Evolutionary conservation across 78 protist genomes (phyloP).

Genomic region (Anaeramoeba flamelloides): DNA sequence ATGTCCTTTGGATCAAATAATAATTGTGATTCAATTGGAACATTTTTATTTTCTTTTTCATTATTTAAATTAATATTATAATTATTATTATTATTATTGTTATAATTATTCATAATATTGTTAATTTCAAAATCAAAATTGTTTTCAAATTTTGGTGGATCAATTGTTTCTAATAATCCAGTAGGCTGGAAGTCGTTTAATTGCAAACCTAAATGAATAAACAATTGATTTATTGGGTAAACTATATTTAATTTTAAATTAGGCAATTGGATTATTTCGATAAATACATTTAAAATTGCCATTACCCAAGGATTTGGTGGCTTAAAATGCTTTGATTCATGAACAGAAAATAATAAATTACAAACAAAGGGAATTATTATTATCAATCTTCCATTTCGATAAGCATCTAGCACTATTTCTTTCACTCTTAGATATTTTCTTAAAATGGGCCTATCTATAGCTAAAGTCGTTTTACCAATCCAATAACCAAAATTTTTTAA

Average conservation of each 20-base stretch:
- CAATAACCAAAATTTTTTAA: slow-evolving; percentile 85
- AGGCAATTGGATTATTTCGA: slow-evolving; percentile 52
- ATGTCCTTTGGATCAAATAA: too few relatives aligned
- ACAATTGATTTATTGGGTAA: slow-evolving; percentile 84
- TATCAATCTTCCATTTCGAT: slow-evolving; percentile 38
- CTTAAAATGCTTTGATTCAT: background rate
- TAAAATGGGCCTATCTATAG: slow-evolving; percentile 70
- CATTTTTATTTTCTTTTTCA: too few relatives aligned
- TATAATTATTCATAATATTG: too few relatives aligned
- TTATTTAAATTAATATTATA: too few relatives aligned
- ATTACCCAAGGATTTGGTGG: slow-evolving; percentile 20
- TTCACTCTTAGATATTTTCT: slow-evolving; percentile 60
- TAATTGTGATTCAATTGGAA: too few relatives aligned
- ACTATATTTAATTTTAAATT: slow-evolving; percentile 65
- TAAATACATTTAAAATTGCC: slow-evolving; percentile 57
- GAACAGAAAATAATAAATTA: slow-evolving; percentile 53
- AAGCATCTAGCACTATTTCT: slow-evolving; percentile 66
- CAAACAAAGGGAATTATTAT: slow-evolving; percentile 80
- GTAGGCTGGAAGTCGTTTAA: slow-evolving; percentile 27
- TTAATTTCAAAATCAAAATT: too few relatives aligned
- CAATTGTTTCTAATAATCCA: too few relatives aligned
- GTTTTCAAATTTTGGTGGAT: too few relatives aligned
- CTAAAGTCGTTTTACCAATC: slow-evolving; percentile 84
- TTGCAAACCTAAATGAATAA: slow-evolving; percentile 49
- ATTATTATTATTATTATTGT: too few relatives aligned